Conservation (phyloP, 805 yeast genomes). For the Candida yuanshanica region DNA sequence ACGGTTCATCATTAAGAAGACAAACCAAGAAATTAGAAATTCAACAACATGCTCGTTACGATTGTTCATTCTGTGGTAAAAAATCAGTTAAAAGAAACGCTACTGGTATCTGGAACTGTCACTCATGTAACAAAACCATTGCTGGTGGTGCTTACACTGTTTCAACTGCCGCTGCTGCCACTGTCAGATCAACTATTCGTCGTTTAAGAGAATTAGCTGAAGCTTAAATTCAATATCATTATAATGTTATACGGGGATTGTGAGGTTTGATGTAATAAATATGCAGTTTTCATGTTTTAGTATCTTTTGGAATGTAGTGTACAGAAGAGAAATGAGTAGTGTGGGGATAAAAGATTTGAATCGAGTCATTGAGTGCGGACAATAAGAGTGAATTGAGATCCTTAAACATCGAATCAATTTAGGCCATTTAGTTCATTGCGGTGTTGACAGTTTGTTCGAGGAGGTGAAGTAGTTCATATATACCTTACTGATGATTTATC, state of each 20-base stretch:
- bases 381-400: too few relatives aligned
- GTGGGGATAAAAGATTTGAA: too few relatives aligned
- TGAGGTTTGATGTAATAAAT: neutral
- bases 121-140: constrained; percentile 90
- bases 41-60: constrained; percentile 98
- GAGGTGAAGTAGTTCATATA: too few relatives aligned
- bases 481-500: too few relatives aligned
- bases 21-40: constrained; percentile 99
- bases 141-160: constrained; percentile 99
- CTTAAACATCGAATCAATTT: too few relatives aligned
- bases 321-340: neutral
- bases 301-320: neutral
- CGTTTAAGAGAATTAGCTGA: constrained; percentile 99
- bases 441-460: too few relatives aligned
- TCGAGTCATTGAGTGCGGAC: too few relatives aligned
- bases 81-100: constrained; percentile 96
- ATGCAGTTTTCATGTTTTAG: neutral
- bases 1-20: constrained; percentile 99
- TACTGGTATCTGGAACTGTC: constrained; percentile 98
- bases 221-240: constrained; percentile 54
- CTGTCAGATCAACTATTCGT: constrained; percentile 99
- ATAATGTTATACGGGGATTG: neutral
- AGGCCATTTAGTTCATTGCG: too few relatives aligned
- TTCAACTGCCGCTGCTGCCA: constrained; percentile 99
- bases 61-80: constrained; percentile 99